Conservation (phyloP, 441 rosid species). For the Capsella rubella region DNA sequence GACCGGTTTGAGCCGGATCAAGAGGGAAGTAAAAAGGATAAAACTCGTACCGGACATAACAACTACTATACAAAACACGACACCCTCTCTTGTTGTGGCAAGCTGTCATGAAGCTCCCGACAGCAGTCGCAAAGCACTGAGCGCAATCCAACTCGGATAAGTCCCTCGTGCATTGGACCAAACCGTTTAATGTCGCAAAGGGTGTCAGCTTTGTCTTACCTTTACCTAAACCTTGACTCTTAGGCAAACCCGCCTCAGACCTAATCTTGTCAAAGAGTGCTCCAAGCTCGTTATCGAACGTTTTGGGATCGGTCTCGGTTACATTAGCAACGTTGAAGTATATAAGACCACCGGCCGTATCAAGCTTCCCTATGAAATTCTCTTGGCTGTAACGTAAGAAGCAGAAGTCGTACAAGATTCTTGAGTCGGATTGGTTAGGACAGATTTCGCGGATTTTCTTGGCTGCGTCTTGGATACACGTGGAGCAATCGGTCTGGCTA, state of each 20-base stretch:
- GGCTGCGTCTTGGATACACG: slow-evolving; percentile 68
- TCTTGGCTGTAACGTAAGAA: slow-evolving; percentile 58
- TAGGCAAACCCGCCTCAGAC: slow-evolving; percentile 58
- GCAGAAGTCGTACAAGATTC: slow-evolving; percentile 79
- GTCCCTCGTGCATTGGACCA: slow-evolving; percentile 82
- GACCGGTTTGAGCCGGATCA: slow-evolving; percentile 46
- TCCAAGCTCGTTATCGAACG: slow-evolving; percentile 59
- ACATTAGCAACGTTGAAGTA: slow-evolving; percentile 63
- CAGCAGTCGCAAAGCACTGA: slow-evolving; percentile 74
- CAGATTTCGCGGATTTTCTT: slow-evolving; percentile 60
- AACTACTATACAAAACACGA: slow-evolving; percentile 71
- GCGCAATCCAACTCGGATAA: slow-evolving; percentile 60
- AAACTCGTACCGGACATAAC: slow-evolving; percentile 73
- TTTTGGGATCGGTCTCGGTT: slow-evolving; percentile 53
- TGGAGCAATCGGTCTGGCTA: slow-evolving; percentile 55
- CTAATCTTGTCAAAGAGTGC: slow-evolving; percentile 52
- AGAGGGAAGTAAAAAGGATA: slow-evolving; percentile 82
- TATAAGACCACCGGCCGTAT: slow-evolving; percentile 54
- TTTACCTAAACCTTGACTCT: slow-evolving; percentile 66
- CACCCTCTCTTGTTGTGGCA: slow-evolving; percentile 68
- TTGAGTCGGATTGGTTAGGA: slow-evolving; percentile 62
- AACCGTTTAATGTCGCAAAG: slow-evolving; percentile 64
- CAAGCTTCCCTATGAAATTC: slow-evolving; percentile 62
- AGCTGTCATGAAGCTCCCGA: slow-evolving; percentile 55
- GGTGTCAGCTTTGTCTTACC: slow-evolving; percentile 58